A percentile compares a stretch with the other conserved stretches of the same genome.
phyloP scores from a whole-genome alignment of 768 basidiomycete species.

The Kwoniella newhampshirensis region DNA sequence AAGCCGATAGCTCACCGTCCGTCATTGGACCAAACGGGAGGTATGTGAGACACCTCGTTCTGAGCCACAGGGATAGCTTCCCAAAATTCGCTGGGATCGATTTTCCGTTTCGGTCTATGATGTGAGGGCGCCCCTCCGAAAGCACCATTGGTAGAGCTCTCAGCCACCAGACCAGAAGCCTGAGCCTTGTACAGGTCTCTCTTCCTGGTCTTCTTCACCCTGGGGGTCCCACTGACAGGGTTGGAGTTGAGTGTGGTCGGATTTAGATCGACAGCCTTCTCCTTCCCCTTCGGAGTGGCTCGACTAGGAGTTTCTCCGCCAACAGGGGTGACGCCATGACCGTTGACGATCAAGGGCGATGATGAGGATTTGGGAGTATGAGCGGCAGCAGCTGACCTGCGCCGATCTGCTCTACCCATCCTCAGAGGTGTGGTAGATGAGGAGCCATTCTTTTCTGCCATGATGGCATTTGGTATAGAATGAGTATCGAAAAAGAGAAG shows the following conservation, averaged over 20 bases:
- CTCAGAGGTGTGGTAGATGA: slow-evolving; percentile 13
- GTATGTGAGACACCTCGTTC: slow-evolving; percentile 44
- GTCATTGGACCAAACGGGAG: slow-evolving; percentile 83
- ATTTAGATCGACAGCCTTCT: slow-evolving; percentile 16
- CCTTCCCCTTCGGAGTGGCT: slow-evolving; percentile 21
- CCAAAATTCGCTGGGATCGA: slow-evolving; percentile 20
- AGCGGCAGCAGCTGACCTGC: not conserved
- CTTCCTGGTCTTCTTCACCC: slow-evolving; percentile 4
- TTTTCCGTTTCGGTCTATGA: slow-evolving; percentile 11
- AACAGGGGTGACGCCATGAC: no score
- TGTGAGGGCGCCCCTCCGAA: not conserved
- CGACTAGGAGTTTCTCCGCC: slow-evolving; percentile 8
- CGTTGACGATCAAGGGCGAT: no score
- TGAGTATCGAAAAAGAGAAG: slow-evolving; percentile 1
- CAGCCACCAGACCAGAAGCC: not conserved
- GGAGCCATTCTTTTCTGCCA: slow-evolving; percentile 21
- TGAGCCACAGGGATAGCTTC: slow-evolving; percentile 40
- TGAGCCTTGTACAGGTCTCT: slow-evolving; percentile 3
- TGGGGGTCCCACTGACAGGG: not conserved
- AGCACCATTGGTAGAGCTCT: slow-evolving; percentile 9
- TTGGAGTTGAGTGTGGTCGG: not conserved
- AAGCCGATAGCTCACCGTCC: slow-evolving; percentile 63
- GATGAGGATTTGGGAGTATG: no score
- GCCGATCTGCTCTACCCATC: not conserved
- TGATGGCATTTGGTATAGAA: slow-evolving; percentile 17